Evolutionary conservation across 805 yeast genomes (phyloP).

Genomic region (Scheffersomyces amazonensis): DNA sequence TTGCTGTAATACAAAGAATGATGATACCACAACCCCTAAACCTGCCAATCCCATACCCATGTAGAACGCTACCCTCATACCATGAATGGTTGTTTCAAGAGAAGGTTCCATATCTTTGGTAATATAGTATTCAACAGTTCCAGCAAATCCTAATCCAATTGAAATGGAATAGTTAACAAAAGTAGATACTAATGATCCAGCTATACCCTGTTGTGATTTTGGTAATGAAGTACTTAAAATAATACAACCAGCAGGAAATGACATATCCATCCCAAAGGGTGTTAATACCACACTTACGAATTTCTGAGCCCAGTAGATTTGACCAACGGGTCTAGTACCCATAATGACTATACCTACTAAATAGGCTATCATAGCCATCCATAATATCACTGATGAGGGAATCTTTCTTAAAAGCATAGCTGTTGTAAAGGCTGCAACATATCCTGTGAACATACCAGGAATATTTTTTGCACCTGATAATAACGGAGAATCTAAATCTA

Average conservation of each 20-base stretch:
- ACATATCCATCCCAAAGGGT: slow-evolving; percentile 75
- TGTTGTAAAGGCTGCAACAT: slow-evolving; percentile 50
- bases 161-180: slow-evolving; percentile 64
- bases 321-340: slow-evolving; percentile 55
- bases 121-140: slow-evolving; percentile 28
- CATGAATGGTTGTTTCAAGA: slow-evolving; percentile 15
- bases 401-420: slow-evolving; percentile 43
- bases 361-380: slow-evolving; percentile 53
- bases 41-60: slow-evolving; percentile 36
- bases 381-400: slow-evolving; percentile 49
- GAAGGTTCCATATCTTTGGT: slow-evolving; percentile 13
- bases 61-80: slow-evolving; percentile 23
- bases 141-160: slow-evolving; percentile 34
- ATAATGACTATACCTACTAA: slow-evolving; percentile 47
- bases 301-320: slow-evolving; percentile 58
- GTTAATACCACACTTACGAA: slow-evolving; percentile 53
- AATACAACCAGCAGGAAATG: slow-evolving; percentile 73
- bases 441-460: slow-evolving; percentile 45
- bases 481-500: slow-evolving; percentile 39
- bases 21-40: slow-evolving; percentile 19
- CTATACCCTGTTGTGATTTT: slow-evolving; percentile 67
- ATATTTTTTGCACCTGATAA: slow-evolving; percentile 24
- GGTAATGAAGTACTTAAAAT: slow-evolving; percentile 59
- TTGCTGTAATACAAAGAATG: slow-evolving; percentile 13
- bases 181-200: slow-evolving; percentile 70